These are phyloP conservation scores for Boletellus ananas DNA, from an alignment of 768 basidiomycete genomes.

Conservation along the genomic window DNA sequence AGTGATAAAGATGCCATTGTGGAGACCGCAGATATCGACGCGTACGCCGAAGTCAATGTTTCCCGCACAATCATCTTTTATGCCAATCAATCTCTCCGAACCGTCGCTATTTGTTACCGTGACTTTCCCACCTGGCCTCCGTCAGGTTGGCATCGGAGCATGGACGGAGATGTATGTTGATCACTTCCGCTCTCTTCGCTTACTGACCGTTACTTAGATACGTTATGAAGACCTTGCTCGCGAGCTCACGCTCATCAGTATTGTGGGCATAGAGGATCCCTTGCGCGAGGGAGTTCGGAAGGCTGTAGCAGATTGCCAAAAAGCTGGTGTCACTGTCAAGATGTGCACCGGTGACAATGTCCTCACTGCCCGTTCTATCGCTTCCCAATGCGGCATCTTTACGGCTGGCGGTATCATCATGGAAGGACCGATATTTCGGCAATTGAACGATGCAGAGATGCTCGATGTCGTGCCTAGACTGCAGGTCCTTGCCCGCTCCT, in stretches of 20 bases:
- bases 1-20: slow-evolving; percentile 34
- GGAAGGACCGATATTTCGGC: slow-evolving; percentile 94
- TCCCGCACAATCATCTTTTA: slow-evolving; percentile 94
- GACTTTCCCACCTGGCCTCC: slow-evolving; percentile 91
- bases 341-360: slow-evolving; percentile 99
- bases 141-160: slow-evolving; percentile 33
- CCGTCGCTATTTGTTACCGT: slow-evolving; percentile 90
- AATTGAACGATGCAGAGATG: slow-evolving; percentile 65
- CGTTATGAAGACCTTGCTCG: slow-evolving; percentile 64
- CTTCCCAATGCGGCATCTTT: slow-evolving; percentile 93
- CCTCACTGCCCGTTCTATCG: slow-evolving; percentile 93
- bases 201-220: slow-evolving; percentile 41
- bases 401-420: slow-evolving; percentile 92
- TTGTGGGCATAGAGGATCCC: slow-evolving; percentile 96
- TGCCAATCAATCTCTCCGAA: slow-evolving; percentile 92
- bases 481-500: slow-evolving; percentile 95
- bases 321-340: slow-evolving; percentile 89
- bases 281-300: slow-evolving; percentile 85
- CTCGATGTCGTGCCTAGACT: slow-evolving; percentile 84
- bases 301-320: slow-evolving; percentile 82
- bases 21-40: slow-evolving; percentile 59
- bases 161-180: slow-evolving; percentile 53
- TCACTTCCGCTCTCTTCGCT: background rate
- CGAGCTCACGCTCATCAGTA: slow-evolving; percentile 81
- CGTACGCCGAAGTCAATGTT: slow-evolving; percentile 75